Evolutionary conservation across 768 basidiomycete species (phyloP), one percentile per base, ranked within the genome.

Genomic region (Pleurotus tuber-regium): DNA sequence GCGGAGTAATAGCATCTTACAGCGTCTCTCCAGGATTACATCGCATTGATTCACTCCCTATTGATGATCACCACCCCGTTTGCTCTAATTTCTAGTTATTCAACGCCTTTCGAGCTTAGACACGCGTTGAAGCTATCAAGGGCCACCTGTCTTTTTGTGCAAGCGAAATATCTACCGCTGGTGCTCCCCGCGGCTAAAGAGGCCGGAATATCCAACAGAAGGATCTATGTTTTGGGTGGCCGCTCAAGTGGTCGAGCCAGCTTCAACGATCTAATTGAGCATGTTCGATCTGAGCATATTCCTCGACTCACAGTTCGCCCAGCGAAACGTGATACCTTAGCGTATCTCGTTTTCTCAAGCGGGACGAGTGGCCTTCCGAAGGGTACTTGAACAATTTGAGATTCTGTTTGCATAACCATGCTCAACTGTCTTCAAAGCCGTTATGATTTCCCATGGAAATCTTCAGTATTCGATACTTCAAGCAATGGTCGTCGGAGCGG

Each of bases 311-410:
- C 70, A 1, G 64, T 81, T 26, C 73, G 70, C 35, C 68, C 72
- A 0, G 85, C 78, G 0, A 66, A 57, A 14, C 70, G 67, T 25
- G 68, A 83, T 53, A 86, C 83, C 0, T 66, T 88, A 1, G 87
- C 84, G 1, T 87, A 89, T 61, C 69, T 90, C 2, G 70, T 85
- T 0, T 88, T 87, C 60, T 90, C 88, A 0, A 89, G 88, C 58
- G 88, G 88, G 19, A 90, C 89, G 0, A 89, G 77, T 53, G 88
- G 89, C 0, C 67, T 83, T 3, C 86, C 88, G 0, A 90, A 90
- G 77, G 86, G 87, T 82, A 23, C 16, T 51, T 24, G 28, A 23
- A 11, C 12, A 23, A 30, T 31, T 33, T 40, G 41, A 9, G 23
- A 16, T 25, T 52, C 18, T 19, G 14, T 47, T 21, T 16, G 12